A percentile compares a stretch with the other conserved stretches of the same genome.
phyloP scores from a whole-genome alignment of 176 grass and related monocot species.

The Rhipidocladum racemiflorum region DNA sequence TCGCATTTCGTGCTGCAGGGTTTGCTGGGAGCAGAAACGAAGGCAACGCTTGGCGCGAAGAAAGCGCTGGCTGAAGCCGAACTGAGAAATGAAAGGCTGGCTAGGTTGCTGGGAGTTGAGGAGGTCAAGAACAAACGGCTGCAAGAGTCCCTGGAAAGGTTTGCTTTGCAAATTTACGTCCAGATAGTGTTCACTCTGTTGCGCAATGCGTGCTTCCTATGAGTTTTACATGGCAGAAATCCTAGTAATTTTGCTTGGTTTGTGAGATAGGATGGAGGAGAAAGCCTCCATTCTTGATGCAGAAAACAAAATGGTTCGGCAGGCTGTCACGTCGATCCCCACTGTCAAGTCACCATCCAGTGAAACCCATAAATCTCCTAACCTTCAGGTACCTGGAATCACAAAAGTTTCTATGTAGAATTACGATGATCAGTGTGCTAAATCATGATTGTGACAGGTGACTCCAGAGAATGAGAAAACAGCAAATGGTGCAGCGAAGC shows the following conservation, averaged over 20 bases:
- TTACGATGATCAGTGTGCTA: neutral
- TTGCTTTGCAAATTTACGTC: neutral
- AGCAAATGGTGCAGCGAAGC: constrained; percentile 28
- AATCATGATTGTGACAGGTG: constrained; percentile 22
- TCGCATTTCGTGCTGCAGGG: constrained; percentile 32
- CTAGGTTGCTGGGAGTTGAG: constrained; percentile 42
- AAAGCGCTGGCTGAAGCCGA: constrained; percentile 41
- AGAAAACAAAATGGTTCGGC: constrained; percentile 57
- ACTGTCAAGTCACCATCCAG: constrained; percentile 20
- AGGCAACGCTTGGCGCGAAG: constrained; percentile 25
- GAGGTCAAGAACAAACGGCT: constrained; percentile 44
- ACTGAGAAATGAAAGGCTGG: constrained; percentile 44
- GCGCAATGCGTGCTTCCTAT: neutral
- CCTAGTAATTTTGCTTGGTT: neutral
- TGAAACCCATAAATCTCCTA: neutral
- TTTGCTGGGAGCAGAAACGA: constrained; percentile 47
- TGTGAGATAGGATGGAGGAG: constrained; percentile 51
- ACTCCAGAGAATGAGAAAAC: constrained; percentile 34
- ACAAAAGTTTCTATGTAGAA: neutral
- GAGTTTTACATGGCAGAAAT: neutral
- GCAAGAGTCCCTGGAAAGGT: constrained; percentile 53
- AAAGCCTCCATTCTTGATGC: constrained; percentile 43
- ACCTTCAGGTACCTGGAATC: constrained; percentile 26
- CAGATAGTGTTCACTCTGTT: neutral
- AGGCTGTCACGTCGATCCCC: constrained; percentile 31